Percentiles rank a stretch among this genome's conserved stretches.
Evolutionary conservation across 345 rosid species (phyloP).

Genomic region (Brassica nigra): DNA sequence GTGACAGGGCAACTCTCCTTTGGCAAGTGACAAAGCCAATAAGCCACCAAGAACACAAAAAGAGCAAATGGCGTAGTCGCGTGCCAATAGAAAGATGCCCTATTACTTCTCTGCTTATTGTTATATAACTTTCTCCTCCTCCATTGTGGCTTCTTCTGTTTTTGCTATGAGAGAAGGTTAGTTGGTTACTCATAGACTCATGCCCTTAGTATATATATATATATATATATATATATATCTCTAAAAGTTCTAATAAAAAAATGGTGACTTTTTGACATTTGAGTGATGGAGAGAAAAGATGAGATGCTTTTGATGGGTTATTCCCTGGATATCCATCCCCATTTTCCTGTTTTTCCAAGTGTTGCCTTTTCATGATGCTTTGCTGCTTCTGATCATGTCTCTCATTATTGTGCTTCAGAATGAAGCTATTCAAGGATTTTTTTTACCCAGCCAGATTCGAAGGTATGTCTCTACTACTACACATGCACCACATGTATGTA

Average conservation of each 20-base stretch:
- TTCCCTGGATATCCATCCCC: conserved; percentile 40
- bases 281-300: conserved; percentile 14
- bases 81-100: conserved; percentile 46
- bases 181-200: conserved; percentile 19
- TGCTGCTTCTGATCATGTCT: conserved; percentile 28
- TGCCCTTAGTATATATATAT: conserved; percentile 6
- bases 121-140: not conserved
- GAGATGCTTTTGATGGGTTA: conserved; percentile 41
- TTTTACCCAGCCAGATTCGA: conserved; percentile 14
- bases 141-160: not conserved
- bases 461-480: conserved; percentile 9
- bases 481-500: not conserved
- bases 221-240: conserved; percentile 17
- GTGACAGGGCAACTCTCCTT: conserved; percentile 48
- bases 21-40: conserved; percentile 37
- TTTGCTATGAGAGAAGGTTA: conserved; percentile 6
- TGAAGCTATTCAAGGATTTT: conserved; percentile 27
- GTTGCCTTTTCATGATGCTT: conserved; percentile 32
- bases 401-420: conserved; percentile 30
- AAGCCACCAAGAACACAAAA: not conserved
- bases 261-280: conserved; percentile 31
- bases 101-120: conserved; percentile 38
- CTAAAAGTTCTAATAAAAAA: not conserved
- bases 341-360: not conserved
- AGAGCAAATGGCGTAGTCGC: conserved; percentile 15